Evolutionary conservation across 2,329 filamentous ascomycete species (phyloP).

Genomic region (Beauveria scarabaeidicola): DNA sequence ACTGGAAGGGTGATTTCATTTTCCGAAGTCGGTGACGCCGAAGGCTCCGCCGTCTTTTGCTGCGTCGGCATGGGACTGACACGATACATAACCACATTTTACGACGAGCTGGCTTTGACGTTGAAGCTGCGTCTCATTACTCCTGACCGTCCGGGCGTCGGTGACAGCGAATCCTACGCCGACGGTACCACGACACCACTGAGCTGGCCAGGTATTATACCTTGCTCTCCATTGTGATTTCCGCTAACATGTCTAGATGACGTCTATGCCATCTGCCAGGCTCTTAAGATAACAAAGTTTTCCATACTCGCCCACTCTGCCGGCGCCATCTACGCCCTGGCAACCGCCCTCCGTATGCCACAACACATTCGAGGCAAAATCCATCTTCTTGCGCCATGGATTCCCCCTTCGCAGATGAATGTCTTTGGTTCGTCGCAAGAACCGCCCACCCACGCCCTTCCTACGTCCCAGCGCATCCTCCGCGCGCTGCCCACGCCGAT

Average conservation of each 20-base stretch:
- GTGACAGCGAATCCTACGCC: slow-evolving; percentile 77
- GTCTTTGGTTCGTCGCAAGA: slow-evolving; percentile 66
- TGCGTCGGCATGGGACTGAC: slow-evolving; percentile 98
- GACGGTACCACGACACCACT: slow-evolving; percentile 79
- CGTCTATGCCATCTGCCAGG: slow-evolving; percentile 87
- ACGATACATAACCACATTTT: slow-evolving; percentile 92
- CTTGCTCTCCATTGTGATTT: neutral
- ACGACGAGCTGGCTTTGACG: slow-evolving; percentile 86
- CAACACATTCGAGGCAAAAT: slow-evolving; percentile 92
- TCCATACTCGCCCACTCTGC: slow-evolving; percentile 94
- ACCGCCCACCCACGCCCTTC: slow-evolving; percentile 76
- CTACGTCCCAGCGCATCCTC: slow-evolving; percentile 84
- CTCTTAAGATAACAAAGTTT: slow-evolving; percentile 88
- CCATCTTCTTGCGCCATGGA: slow-evolving; percentile 92
- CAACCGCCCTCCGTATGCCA: slow-evolving; percentile 89
- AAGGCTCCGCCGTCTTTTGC: slow-evolving; percentile 87
- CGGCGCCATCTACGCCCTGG: slow-evolving; percentile 94
- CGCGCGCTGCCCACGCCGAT: slow-evolving; percentile 84
- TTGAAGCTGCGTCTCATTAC: slow-evolving; percentile 86
- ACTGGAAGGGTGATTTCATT: slow-evolving; percentile 87
- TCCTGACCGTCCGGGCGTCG: slow-evolving; percentile 86
- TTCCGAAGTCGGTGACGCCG: slow-evolving; percentile 88
- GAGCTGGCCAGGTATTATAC: slow-evolving; percentile 71
- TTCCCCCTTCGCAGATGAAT: slow-evolving; percentile 88
- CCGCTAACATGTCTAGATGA: slow-evolving; percentile 47